Base-by-base conservation (phyloP, 2,329 filamentous ascomycete genomes). In the Botryotinia narcissicola region DNA sequence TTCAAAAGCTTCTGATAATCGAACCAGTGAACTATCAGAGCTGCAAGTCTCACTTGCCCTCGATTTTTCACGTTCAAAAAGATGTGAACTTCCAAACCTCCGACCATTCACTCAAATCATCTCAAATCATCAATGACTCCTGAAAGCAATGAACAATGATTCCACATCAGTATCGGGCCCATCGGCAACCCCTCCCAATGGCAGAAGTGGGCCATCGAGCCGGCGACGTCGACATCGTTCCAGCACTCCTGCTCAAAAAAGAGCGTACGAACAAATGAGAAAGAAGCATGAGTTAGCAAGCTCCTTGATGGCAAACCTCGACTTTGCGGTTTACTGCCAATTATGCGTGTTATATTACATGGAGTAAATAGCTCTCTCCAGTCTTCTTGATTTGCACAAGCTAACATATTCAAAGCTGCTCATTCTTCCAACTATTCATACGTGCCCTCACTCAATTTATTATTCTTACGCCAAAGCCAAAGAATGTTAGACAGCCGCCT, bases 291-390 rank as follows among this genome's bases (percentile, higher is more conserved):
- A 88, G 75, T 90, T 91, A 79, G 82, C 91, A 77, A 87, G 85
- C 59, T 86, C 90, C 77, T 83, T 92, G 74, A 86, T 90, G 77
- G 84, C 85, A 78, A 88, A 86, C 75, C 83, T 92, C 74, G 90
- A 92, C 82, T 86, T 87, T 78, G 79, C 91, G 63, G 86, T 91
- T 67, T 90, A 90, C 80, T 87, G 87, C 59, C 89, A 92, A 83
- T 83, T 92, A 73, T 90, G 88, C 78, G 85, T 87, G 61, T 78
- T 92, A 77, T 92, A 92, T 80, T 92, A 92, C 80, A 89, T 92
- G 87, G 90, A 92, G 90, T 92, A 84, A 73, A 87, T 80, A n/a
- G 60, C 60, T 48, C 16, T 25, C 40, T 18, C 46, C 18, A n/a
- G 4, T 22, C 32, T 37, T 16, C 16, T 22, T 16, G 29, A 46